Evolutionary conservation across 352 stramenopile species (phyloP), one percentile per base, ranked within the genome.

Genomic region (Globisporangium polare): DNA sequence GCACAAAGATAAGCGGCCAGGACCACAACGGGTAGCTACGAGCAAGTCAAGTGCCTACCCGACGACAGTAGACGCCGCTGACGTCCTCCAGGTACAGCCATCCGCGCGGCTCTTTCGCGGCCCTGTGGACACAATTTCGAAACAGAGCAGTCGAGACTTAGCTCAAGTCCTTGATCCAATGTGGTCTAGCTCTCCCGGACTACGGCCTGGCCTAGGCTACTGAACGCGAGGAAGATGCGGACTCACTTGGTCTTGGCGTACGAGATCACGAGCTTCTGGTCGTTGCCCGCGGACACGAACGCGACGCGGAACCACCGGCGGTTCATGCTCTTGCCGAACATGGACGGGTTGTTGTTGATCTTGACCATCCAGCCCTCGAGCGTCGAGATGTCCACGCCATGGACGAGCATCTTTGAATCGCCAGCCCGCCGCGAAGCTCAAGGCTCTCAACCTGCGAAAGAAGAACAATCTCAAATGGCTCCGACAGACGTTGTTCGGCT

Each of bases 301-400:
- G 69, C 76, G 41, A 94, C 80, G 53, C 80, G 77, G 74, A 94
- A 94, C 85, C 85, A 94, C 5, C 85, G 69, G 3, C 84, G 80
- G 53, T 80, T 91, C 64, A 68, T 83, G 63, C 71, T 84, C 65
- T 89, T 90, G 59, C 83, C 81, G 35, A 94, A 94, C 66, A 92
- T 73, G 27, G 77, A 87, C 51, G 79, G 82, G 31, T 92, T 92
- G 75, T 69, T 92, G 62, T 94, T 90, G 78, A 92, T 89, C 66
- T 94, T 94, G 66, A 89, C 60, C 81, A 94, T 89, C 82, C 83
- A 94, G 31, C 85, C 85, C 64, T 94, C 85, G 29, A 92, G 73
- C 68, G 80, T 78, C 56, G 80, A 87, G 73, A 94, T 92, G 60
- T 94, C 81, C 20, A 94, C 81, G 39, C 85, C 85, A 35, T 94